A percentile compares a stretch with the other conserved stretches of the same genome.
Conservation (phyloP, 805 yeast genomes). For the Clavispora vitiphila region DNA sequence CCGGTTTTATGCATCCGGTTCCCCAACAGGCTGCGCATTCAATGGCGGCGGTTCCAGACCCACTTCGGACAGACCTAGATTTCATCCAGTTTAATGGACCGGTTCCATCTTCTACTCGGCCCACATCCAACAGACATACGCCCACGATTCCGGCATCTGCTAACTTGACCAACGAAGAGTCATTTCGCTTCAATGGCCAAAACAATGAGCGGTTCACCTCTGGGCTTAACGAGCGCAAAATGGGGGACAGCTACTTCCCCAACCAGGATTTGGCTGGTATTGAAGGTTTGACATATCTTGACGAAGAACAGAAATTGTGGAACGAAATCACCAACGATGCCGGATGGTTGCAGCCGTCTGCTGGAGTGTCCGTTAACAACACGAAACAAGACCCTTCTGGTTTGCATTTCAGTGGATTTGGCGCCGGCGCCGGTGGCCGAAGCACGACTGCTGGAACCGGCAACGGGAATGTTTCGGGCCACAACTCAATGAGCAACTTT, state of each 20-base stretch:
- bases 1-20: constrained; percentile 7
- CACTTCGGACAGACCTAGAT: constrained; percentile 19
- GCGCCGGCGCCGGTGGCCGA: not conserved
- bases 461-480: not conserved
- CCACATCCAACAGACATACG: constrained; percentile 15
- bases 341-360: constrained; percentile 51
- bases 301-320: constrained; percentile 57
- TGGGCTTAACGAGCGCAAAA: not conserved
- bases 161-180: constrained; percentile 16
- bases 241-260: constrained; percentile 26
- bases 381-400: constrained; percentile 1
- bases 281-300: constrained; percentile 38
- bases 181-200: constrained; percentile 1
- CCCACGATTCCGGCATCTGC: constrained; percentile 16
- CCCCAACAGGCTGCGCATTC: constrained; percentile 8
- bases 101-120: constrained; percentile 15
- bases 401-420: not conserved
- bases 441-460: no score
- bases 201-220: not conserved
- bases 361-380: not conserved
- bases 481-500: constrained; percentile 10
- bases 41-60: constrained; percentile 11
- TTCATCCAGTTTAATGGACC: constrained; percentile 21
- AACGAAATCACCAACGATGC: constrained; percentile 74
- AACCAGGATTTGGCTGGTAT: constrained; percentile 37